Base-by-base conservation (phyloP, 306 rosid species). In the Citrullus amarus region DNA sequence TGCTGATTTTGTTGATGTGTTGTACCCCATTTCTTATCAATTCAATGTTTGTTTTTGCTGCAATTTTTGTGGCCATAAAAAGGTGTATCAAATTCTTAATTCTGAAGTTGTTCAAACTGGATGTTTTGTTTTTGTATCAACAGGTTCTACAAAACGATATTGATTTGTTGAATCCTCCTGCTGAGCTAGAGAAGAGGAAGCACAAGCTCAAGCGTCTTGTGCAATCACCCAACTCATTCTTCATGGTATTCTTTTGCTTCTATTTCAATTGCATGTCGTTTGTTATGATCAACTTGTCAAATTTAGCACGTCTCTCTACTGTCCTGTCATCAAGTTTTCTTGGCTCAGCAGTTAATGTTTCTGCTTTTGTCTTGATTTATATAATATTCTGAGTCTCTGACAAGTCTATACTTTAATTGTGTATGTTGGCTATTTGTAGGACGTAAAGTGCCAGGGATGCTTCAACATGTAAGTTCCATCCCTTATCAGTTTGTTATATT, bases 191-290 rank as follows among this genome's bases (percentile, higher is more conserved):
- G 89, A 88, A 88, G 86, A 86, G 56, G 85, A 88, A 86, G 88
- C 91, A 88, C 88, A 88, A 88, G 82, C 91, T 88, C 84, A 88
- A 88, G 84, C 77, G 88, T 12, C 91, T 88, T 41, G 88, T 88
- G 63, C 91, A 86, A 57, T 84, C 89, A 1, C 91, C 91, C 15
- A 88, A 88, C 48, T 88, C 91, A 15, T 88, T 88, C 79, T 88
- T 88, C 89, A 88, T 88, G 89, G 91, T 86, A 84, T 53, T 10
- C 50, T n/a, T 38, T 18, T 10, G 3, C 7, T n/a, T 56, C 8
- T 75, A 9, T 54, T 30, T 75, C 17, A 18, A 32, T 0, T 43
- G 5, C 2, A 41, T 18, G 4, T 17, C 75, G 10, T 41, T 38
- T 39, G 15, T 39, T 66, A n/a, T 38, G 28, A 38, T 1, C 1